Conservation (phyloP, 176 grass and related monocot genomes). For the Avena atlantica region DNA sequence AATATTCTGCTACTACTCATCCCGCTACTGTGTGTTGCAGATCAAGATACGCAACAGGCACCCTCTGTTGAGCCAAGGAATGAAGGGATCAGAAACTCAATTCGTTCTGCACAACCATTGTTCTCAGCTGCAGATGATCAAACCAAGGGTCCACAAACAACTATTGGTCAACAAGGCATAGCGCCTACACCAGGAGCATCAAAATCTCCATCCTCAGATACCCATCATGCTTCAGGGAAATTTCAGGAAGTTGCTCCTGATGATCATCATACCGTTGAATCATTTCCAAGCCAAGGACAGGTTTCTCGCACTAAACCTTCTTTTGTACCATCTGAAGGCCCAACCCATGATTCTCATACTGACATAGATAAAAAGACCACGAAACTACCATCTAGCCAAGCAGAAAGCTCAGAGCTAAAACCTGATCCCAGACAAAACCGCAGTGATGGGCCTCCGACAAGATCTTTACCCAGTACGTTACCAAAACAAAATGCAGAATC, state of each 20-base stretch:
- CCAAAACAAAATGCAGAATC: slow-evolving; percentile 5
- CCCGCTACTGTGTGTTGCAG: slow-evolving; percentile 5
- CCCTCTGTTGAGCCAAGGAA: slow-evolving; percentile 23
- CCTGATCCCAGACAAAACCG: slow-evolving; percentile 1
- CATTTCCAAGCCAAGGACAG: slow-evolving; percentile 29
- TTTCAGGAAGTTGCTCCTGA: slow-evolving; percentile 31
- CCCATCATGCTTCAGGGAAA: neutral
- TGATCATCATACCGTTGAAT: neutral
- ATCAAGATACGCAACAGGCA: slow-evolving; percentile 14
- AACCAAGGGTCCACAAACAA: slow-evolving; percentile 28
- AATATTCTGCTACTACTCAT: neutral
- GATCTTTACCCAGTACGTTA: neutral
- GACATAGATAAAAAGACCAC: neutral
- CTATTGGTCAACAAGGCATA: slow-evolving; percentile 1
- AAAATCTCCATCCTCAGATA: slow-evolving; percentile 22
- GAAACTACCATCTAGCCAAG: slow-evolving; percentile 20
- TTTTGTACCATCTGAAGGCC: slow-evolving; percentile 11
- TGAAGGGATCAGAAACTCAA: neutral
- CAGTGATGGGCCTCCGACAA: neutral
- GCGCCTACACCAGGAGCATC: neutral
- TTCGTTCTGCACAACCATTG: neutral
- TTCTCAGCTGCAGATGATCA: slow-evolving; percentile 10
- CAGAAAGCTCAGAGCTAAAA: neutral
- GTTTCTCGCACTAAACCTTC: neutral
- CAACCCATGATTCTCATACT: neutral